Evolutionary conservation across 768 basidiomycete genomes (phyloP).

Genomic region (Lactifluus pinguis): DNA sequence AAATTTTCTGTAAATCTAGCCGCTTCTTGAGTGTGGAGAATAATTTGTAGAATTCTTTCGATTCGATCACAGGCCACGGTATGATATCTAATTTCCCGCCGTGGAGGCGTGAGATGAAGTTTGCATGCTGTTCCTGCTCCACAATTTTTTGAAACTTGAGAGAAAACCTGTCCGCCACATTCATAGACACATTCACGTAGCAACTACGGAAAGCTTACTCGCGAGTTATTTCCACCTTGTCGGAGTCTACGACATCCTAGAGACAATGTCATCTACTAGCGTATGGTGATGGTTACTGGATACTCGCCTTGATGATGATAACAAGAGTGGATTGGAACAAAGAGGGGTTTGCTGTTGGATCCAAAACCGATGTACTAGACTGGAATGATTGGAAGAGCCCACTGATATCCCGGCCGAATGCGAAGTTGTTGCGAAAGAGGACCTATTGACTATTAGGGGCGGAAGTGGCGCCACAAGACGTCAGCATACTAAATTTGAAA

Average conservation of each 20-base stretch:
- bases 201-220: conserved; percentile 34
- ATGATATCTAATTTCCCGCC: conserved; percentile 46
- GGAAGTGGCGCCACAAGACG: not conserved
- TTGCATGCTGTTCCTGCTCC: conserved; percentile 48
- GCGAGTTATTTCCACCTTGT: conserved; percentile 46
- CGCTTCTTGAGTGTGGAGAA: conserved; percentile 39
- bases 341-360: conserved; percentile 49
- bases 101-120: conserved; percentile 55
- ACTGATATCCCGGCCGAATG: conserved; percentile 48
- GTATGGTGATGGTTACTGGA: not conserved
- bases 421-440: conserved; percentile 58
- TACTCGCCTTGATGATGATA: conserved; percentile 53
- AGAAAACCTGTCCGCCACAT: conserved; percentile 33
- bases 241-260: conserved; percentile 56
- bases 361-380: conserved; percentile 45
- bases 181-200: not conserved
- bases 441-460: conserved; percentile 31
- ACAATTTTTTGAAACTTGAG: conserved; percentile 56
- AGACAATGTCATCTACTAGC: not conserved
- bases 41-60: conserved; percentile 46
- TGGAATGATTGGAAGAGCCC: conserved; percentile 57
- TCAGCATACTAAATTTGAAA: conserved; percentile 46
- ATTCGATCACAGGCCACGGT: conserved; percentile 62
- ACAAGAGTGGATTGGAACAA: conserved; percentile 53
- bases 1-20: conserved; percentile 40